Evolutionary conservation across 2,329 filamentous ascomycete genomes (phyloP).

Genomic region (Penicillium sp.): DNA sequence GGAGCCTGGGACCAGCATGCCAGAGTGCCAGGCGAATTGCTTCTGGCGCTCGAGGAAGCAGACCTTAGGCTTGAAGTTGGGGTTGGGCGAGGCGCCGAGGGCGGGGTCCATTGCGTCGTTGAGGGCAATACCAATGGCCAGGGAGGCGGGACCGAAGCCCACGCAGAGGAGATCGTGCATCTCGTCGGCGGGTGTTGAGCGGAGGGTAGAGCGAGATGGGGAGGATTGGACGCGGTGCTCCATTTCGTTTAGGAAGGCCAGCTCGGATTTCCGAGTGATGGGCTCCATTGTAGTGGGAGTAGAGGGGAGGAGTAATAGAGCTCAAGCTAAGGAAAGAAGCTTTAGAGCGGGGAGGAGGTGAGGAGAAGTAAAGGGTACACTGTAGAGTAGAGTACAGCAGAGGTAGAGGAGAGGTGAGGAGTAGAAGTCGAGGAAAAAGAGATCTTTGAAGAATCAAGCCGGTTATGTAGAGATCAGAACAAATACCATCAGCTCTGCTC

Average conservation of each 20-base stretch:
- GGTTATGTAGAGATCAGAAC: constrained; percentile 24
- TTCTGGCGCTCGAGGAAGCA: constrained; percentile 86
- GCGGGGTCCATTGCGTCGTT: constrained; percentile 71
- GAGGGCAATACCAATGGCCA: constrained; percentile 86
- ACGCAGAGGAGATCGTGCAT: constrained; percentile 86
- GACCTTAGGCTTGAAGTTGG: constrained; percentile 65
- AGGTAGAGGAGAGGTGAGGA: too few relatives aligned
- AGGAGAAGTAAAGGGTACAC: too few relatives aligned
- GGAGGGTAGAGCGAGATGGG: constrained; percentile 50
- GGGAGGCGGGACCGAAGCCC: constrained; percentile 88
- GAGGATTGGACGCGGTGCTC: constrained; percentile 25
- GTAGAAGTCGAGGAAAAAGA: too few relatives aligned
- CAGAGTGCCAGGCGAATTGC: constrained; percentile 87
- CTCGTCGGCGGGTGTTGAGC: constrained; percentile 61
- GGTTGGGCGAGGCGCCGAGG: constrained; percentile 43
- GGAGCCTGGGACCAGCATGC: constrained; percentile 90
- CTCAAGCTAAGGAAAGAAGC: constrained; percentile 12
- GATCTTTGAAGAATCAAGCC: too few relatives aligned
- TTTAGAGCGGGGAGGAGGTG: constrained; percentile 12
- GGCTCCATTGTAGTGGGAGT: constrained; percentile 21
- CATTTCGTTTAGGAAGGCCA: constrained; percentile 31
- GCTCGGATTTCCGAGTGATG: constrained; percentile 28
- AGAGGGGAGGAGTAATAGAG: neutral
- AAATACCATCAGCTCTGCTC: too few relatives aligned
- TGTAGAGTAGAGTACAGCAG: constrained; percentile 9